Evolutionary conservation across 2,329 filamentous ascomycete species (phyloP).

Genomic region (Fusarium albosuccineum): DNA sequence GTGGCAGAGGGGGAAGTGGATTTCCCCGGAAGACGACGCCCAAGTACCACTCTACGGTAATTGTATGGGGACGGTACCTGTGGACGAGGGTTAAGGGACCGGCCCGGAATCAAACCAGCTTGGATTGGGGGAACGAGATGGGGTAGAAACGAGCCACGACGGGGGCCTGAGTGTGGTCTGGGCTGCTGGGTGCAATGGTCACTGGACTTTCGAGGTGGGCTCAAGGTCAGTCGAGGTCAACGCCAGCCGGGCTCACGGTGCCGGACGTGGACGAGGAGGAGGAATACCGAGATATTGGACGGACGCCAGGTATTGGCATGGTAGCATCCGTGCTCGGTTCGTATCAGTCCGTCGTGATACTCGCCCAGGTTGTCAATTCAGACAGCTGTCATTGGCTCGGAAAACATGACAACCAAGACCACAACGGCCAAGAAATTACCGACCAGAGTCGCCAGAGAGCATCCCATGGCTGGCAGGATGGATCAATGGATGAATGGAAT

Average conservation of each 20-base stretch:
- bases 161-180: conserved; percentile 14
- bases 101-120: conserved; percentile 27
- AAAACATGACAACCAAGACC: background rate
- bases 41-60: conserved; percentile 20
- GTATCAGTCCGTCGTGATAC: conserved; percentile 5
- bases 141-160: conserved; percentile 36
- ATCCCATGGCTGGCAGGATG: conserved; percentile 9
- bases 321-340: background rate
- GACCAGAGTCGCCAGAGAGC: conserved; percentile 1
- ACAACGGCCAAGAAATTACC: background rate
- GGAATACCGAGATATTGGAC: conserved; percentile 20
- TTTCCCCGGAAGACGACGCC: conserved; percentile 32
- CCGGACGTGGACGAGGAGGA: conserved; percentile 38
- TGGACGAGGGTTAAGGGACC: conserved; percentile 21
- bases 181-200: conserved; percentile 19
- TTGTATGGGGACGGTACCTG: conserved; percentile 28
- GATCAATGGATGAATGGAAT: conserved; percentile 25
- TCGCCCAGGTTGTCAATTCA: conserved; percentile 2
- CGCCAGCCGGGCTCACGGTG: conserved; percentile 31
- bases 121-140: conserved; percentile 22
- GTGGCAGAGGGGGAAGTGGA: conserved; percentile 39
- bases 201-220: conserved; percentile 36
- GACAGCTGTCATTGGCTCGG: conserved; percentile 12
- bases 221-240: conserved; percentile 45
- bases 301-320: conserved; percentile 13